Evolutionary conservation across 176 grass and related monocot genomes (phyloP), one percentile per base, ranked within the genome.

Genomic region (Poa annua): DNA sequence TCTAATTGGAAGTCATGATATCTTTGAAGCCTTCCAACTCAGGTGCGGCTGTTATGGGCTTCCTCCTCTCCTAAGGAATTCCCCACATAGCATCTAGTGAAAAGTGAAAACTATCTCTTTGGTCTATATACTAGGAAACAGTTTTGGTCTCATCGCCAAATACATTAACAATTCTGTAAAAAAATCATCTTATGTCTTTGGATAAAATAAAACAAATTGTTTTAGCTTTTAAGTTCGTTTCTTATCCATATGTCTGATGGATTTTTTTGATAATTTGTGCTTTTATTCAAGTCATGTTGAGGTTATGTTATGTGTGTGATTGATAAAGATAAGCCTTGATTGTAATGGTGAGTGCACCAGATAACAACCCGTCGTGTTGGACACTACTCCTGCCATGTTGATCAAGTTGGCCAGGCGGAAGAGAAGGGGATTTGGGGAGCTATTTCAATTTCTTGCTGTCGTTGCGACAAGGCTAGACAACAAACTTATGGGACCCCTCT

Each of bases 61-160:
- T 51, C 71, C 6, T 51, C 71, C 45, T 50, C 22, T 51, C 42
- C 44, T 11, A 74, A 49, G 44, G 24, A 50, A 26, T 72, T 71
- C 42, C 44, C 13, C 22, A 49, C 21, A 72, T 72, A 49, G 8
- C 3, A 49, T 51, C 25, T 51, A 16, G 7, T 32, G 71, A 74
- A 74, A 74, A 16, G 7, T 32, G 71, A 74, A 74, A 74, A 51
- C 71, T 19, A 74, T 74, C 15, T 29, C 24, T 51, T 74, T 51
- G 14, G 14, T 51, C 45, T 32, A 32, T 10, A 73, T 5, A 26
- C 69, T 25, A 48, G 22, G 9, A 48, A 71, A 71, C 68, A 71
- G 8, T 47, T 71, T 74, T 74, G 24, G 14, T 50, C 24, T 74
- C 45, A 50, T 74, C 45, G 29, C 45, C 24, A 74, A 50, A 74